Percentiles rank a stretch among this genome's conserved stretches.
Conservation (phyloP, 331 rosid genomes). For the Prunus yedoensis region DNA sequence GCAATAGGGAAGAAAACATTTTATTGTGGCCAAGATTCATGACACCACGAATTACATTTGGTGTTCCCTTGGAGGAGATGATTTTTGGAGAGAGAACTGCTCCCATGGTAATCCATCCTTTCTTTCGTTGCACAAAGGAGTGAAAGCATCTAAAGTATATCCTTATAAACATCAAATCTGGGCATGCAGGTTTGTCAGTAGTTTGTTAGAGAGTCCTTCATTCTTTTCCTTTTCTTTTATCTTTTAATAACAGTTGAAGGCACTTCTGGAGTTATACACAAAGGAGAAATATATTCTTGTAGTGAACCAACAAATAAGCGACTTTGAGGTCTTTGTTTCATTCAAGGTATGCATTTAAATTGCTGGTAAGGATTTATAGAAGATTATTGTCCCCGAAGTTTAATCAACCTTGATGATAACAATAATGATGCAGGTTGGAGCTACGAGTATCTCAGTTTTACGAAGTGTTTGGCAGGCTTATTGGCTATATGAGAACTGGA, state of each 20-base stretch:
- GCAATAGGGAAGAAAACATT: conserved; percentile 84
- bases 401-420: neutral
- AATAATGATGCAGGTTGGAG: conserved; percentile 63
- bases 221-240: neutral
- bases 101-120: conserved; percentile 47
- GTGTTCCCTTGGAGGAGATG: conserved; percentile 73
- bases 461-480: conserved; percentile 85
- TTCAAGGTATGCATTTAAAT: conserved; percentile 62
- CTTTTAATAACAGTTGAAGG: conserved; percentile 47
- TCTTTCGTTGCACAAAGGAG: too few relatives aligned
- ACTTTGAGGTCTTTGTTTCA: conserved; percentile 57
- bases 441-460: conserved; percentile 66
- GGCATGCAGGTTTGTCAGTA: neutral
- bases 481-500: conserved; percentile 77
- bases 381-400: neutral
- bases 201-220: neutral
- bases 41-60: conserved; percentile 67
- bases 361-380: neutral
- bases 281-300: conserved; percentile 72
- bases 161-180: neutral
- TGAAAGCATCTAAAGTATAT: neutral
- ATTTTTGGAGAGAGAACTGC: conserved; percentile 51
- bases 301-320: conserved; percentile 44
- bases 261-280: conserved; percentile 59
- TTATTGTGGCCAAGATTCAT: conserved; percentile 66